Conservation (phyloP, 257 asterid genomes). For the Ophiorrhiza pumila region DNA sequence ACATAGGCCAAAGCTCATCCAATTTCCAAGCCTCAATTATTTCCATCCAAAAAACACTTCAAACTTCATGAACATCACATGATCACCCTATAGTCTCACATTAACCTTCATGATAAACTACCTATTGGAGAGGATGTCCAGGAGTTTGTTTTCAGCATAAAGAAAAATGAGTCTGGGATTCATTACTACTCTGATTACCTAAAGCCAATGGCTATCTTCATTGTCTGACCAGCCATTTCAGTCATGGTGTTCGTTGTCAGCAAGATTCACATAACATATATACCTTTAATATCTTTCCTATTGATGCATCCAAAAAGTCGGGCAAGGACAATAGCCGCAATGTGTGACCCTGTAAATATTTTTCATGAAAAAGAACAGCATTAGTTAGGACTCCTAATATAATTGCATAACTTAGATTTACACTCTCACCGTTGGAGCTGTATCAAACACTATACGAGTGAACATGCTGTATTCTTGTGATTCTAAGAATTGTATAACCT, state of each 20-base stretch:
- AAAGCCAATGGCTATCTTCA: background rate
- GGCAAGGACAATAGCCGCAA: constrained; percentile 87
- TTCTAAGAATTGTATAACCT: constrained; percentile 97
- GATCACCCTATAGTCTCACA: background rate
- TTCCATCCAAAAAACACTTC: background rate
- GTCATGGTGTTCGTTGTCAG: constrained; percentile 1
- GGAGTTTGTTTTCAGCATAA: background rate
- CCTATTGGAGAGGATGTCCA: background rate
- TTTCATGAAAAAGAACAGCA: constrained; percentile 6
- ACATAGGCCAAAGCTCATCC: background rate
- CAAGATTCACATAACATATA: background rate
- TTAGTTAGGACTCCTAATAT: constrained; percentile 22
- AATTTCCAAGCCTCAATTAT: background rate
- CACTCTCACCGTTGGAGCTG: constrained; percentile 93
- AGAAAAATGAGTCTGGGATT: background rate
- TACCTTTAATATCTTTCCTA: constrained; percentile 97
- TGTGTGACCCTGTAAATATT: constrained; percentile 75
- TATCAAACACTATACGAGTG: constrained; percentile 94
- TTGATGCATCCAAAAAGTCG: constrained; percentile 91
- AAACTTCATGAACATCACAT: background rate
- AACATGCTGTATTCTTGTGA: constrained; percentile 86
- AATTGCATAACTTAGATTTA: constrained; percentile 12
- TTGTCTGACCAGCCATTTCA: background rate
- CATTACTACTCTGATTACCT: background rate
- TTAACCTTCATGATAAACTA: background rate